These are phyloP conservation scores for Wickerhamiella musiphila DNA, from an alignment of 805 yeast species.

Conservation along the genomic window DNA sequence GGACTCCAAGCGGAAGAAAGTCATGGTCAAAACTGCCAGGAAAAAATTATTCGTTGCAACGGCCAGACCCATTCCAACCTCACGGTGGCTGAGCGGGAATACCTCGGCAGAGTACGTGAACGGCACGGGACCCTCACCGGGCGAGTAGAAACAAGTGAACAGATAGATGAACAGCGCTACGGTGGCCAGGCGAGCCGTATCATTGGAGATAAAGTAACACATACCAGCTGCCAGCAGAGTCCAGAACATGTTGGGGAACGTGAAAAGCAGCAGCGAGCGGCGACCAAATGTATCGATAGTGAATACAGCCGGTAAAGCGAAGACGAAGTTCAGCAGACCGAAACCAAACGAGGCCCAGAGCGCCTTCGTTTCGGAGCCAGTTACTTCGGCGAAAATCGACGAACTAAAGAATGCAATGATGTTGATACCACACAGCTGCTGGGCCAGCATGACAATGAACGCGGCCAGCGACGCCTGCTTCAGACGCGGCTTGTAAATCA, in stretches of 20 bases:
- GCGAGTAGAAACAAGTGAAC: constrained; percentile 54
- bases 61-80: constrained; percentile 14
- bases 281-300: constrained; percentile 68
- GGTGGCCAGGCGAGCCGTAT: constrained; percentile 37
- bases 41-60: constrained; percentile 34
- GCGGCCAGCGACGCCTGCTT: constrained; percentile 69
- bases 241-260: constrained; percentile 42
- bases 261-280: constrained; percentile 35
- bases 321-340: constrained; percentile 64
- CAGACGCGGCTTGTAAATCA: constrained; percentile 30
- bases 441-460: constrained; percentile 74
- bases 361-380: constrained; percentile 39
- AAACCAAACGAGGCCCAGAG: constrained; percentile 72
- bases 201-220: constrained; percentile 47
- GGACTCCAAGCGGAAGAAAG: constrained; percentile 56
- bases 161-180: constrained; percentile 58
- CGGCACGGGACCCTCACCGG: constrained; percentile 82
- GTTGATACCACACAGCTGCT: constrained; percentile 79
- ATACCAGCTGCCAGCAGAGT: constrained; percentile 35
- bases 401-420: constrained; percentile 78
- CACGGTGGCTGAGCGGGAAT: constrained; percentile 12
- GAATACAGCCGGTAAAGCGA: constrained; percentile 67
- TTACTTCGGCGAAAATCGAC: constrained; percentile 38
- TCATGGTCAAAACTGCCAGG: constrained; percentile 43
- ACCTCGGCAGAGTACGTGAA: constrained; percentile 74